Base-by-base conservation (phyloP, 352 stramenopile genomes). In the Globisporangium camurandrum region DNA sequence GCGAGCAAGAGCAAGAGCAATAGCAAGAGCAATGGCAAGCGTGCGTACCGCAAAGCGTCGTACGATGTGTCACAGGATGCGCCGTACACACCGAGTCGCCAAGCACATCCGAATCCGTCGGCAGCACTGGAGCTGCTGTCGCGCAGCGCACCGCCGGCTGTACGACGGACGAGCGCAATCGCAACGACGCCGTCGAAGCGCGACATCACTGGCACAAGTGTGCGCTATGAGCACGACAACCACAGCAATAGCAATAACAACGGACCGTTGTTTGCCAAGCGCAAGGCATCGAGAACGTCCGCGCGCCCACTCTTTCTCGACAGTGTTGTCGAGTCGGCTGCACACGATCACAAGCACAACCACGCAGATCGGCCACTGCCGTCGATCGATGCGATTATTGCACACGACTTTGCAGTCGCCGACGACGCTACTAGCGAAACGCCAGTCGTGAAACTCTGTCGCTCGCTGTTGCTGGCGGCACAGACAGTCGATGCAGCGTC, bases 41-140 rank as follows among this genome's bases (percentile, higher is more conserved):
- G 61, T 6, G 50, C 42, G 22, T 51, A 51, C 19, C 61, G 61
- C 20, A 61, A 56, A 33, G 48, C 42, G 0, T 69, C 61, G 11
- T 57, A 67, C 28, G 63, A 69, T 28, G 51, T 42, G 2, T 37
- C 40, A 23, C 53, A 49, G 1, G 43, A 56, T 20, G 40, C 24
- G 24, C 16, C 22, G 26, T 50, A 51, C 40, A 46, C 54, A 1
- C 54, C 41, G n/a, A n/a, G 27, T 6, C 55, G 48, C 19, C 22
- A n/a, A n/a, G n/a, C n/a, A n/a, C n/a, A 33, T 2, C 39, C 45
- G 24, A 49, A 44, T 8, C 26, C 55, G 24, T 49, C 39, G 14
- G 22, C 59, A 11, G 69, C 67, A 27, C 59, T 86, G 10, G 71
- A 84, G 22, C 40, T 86, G 27, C 34, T 86, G n/a, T 85, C 76